phyloP scores from a whole-genome alignment of 1,284 basidiomycete species.

The Schizophyllum commune region DNA sequence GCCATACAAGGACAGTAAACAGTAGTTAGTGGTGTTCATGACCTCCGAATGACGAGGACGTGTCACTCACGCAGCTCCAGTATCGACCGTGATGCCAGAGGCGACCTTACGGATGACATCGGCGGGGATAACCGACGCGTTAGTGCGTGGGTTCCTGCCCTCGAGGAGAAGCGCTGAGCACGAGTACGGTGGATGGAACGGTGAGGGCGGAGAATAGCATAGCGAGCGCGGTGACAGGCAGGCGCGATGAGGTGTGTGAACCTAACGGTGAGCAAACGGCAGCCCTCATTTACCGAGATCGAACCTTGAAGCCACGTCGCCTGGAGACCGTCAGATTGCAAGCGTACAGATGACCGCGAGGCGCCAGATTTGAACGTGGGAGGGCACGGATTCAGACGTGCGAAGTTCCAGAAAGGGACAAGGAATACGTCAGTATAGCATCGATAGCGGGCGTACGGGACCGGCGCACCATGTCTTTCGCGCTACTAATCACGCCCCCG shows the following conservation, averaged over 20 bases:
- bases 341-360: neutral
- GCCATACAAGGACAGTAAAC: no score
- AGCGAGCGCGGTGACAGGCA: neutral
- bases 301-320: neutral
- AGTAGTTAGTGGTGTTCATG: no score
- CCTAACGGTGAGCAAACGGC: neutral
- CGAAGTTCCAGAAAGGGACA: no score
- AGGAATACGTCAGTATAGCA: slow-evolving; percentile 2
- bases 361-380: no score
- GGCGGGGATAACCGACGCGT: slow-evolving; percentile 13
- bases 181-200: neutral
- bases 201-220: neutral
- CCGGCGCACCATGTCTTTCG: slow-evolving; percentile 12
- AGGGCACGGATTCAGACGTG: neutral
- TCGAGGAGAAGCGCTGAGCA: neutral
- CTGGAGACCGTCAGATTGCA: neutral
- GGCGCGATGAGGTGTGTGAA: no score
- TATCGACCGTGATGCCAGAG: slow-evolving; percentile 12
- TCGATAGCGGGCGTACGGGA: slow-evolving; percentile 8
- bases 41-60: neutral
- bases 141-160: slow-evolving; percentile 14
- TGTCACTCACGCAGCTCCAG: slow-evolving; percentile 6
- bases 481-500: slow-evolving; percentile 15
- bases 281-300: neutral
- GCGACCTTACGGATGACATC: slow-evolving; percentile 13